Evolutionary conservation across 768 basidiomycete genomes (phyloP).

Genomic region (Suillus weaverae): DNA sequence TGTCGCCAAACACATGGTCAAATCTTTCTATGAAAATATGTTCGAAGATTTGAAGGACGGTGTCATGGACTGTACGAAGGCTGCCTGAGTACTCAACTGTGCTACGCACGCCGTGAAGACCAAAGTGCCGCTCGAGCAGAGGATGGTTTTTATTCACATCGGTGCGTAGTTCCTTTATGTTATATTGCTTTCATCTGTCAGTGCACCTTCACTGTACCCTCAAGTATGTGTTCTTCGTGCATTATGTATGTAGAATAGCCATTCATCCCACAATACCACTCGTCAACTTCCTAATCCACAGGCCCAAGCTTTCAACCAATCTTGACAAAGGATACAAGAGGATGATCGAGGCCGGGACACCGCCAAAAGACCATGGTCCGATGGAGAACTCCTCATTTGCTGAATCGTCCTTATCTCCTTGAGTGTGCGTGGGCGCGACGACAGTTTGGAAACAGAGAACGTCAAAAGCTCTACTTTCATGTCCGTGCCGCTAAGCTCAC

Average conservation of each 20-base stretch:
- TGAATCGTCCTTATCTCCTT: neutral
- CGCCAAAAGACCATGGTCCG: neutral
- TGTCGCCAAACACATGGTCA: too few relatives aligned
- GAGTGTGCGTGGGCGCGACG: neutral
- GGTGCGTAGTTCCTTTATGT: too few relatives aligned
- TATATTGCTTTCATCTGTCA: too few relatives aligned
- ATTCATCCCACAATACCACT: neutral
- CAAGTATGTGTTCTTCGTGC: too few relatives aligned
- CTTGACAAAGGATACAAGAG: neutral
- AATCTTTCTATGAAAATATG: too few relatives aligned
- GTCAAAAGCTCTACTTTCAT: neutral
- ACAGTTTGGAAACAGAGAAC: neutral
- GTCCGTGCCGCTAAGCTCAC: neutral
- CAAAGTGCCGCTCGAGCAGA: too few relatives aligned
- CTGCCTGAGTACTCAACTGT: too few relatives aligned
- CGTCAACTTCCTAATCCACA: neutral
- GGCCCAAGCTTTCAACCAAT: constrained; percentile 1
- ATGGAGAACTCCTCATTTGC: neutral
- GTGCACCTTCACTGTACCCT: too few relatives aligned
- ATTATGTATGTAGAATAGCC: neutral
- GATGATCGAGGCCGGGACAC: neutral
- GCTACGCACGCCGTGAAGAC: too few relatives aligned
- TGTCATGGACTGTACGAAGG: too few relatives aligned
- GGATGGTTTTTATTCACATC: too few relatives aligned
- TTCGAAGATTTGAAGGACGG: too few relatives aligned